Evolutionary conservation across 768 basidiomycete genomes (phyloP).

Genomic region (Strobilomyces confusus): DNA sequence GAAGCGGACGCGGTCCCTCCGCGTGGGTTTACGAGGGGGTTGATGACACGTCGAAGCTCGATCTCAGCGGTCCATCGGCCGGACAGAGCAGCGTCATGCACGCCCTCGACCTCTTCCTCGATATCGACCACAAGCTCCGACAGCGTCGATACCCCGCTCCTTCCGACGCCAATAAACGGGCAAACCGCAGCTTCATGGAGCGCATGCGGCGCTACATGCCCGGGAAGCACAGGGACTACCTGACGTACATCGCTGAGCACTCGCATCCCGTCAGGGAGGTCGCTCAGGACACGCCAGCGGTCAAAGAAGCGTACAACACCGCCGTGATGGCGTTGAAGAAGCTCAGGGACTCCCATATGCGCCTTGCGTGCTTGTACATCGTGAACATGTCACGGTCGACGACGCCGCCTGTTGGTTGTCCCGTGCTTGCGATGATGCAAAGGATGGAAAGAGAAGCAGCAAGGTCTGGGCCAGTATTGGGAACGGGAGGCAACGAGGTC

Average conservation of each 20-base stretch:
- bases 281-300: constrained; percentile 50
- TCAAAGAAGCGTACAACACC: constrained; percentile 74
- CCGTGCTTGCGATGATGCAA: constrained; percentile 52
- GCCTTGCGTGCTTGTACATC: constrained; percentile 83
- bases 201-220: constrained; percentile 97
- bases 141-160: constrained; percentile 65
- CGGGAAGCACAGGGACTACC: constrained; percentile 81
- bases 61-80: constrained; percentile 85
- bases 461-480: constrained; percentile 55
- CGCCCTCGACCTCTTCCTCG: constrained; percentile 79
- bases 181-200: constrained; percentile 80
- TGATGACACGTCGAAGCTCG: constrained; percentile 49
- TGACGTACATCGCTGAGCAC: constrained; percentile 57
- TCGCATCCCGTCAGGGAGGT: constrained; percentile 62
- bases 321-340: constrained; percentile 76
- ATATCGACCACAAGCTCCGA: constrained; percentile 82
- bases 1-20: too few species aligned
- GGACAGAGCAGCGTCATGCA: constrained; percentile 93
- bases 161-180: constrained; percentile 60
- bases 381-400: constrained; percentile 77
- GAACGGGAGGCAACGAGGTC: constrained; percentile 88
- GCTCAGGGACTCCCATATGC: constrained; percentile 85
- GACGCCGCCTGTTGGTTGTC: constrained; percentile 43
- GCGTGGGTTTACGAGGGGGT: constrained; percentile 82
- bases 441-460: constrained; percentile 41